phyloP scores from a whole-genome alignment of 116 monocot species.

The Papilionanthe hybrid region DNA sequence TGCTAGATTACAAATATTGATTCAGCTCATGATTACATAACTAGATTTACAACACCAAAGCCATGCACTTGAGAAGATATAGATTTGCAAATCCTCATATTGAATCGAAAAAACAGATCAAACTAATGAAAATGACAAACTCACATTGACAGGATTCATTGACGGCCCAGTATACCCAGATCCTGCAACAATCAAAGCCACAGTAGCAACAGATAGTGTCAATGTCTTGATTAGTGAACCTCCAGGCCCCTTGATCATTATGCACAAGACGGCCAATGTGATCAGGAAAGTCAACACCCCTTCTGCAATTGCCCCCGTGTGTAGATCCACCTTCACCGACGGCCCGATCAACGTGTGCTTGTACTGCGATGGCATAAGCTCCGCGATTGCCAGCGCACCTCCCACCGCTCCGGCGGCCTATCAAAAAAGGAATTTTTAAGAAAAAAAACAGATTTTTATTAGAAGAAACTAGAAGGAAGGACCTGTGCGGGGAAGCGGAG shows the following conservation, averaged over 20 bases:
- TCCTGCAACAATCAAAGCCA: constrained; percentile 47
- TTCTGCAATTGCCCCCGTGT: constrained; percentile 61
- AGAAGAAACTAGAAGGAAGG: neutral
- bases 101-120: neutral
- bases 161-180: constrained; percentile 72
- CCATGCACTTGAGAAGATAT: neutral
- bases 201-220: constrained; percentile 47
- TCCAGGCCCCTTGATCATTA: constrained; percentile 56
- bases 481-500: constrained; percentile 44
- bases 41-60: neutral
- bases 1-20: neutral
- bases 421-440: neutral
- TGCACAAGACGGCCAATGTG: constrained; percentile 53
- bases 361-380: constrained; percentile 63
- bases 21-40: neutral
- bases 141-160: constrained; percentile 80
- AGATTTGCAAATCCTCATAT: constrained; percentile 1
- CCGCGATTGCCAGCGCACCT: constrained; percentile 56
- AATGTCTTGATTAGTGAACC: constrained; percentile 41
- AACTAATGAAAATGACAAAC: constrained; percentile 8
- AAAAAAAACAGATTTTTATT: neutral
- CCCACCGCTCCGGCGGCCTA: constrained; percentile 64
- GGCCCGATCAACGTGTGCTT: constrained; percentile 72
- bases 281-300: constrained; percentile 57
- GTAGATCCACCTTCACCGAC: constrained; percentile 54